Evolutionary conservation across 768 basidiomycete species (phyloP).

Genomic region (Atractiella rhizophila): DNA sequence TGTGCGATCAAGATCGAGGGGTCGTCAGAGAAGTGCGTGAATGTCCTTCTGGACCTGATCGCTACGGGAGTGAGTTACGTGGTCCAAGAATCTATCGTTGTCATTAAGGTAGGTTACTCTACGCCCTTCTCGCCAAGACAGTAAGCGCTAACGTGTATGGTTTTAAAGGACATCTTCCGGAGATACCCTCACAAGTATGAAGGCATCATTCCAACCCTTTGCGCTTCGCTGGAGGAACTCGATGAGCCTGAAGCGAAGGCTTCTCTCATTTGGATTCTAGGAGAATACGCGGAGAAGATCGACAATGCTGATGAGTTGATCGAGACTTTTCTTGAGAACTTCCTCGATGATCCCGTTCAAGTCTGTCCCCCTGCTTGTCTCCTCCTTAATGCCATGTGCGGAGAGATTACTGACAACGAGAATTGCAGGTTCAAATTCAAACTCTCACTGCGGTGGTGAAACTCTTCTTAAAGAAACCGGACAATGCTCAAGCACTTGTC

Average conservation of each 20-base stretch:
- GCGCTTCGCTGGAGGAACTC: conserved; percentile 79
- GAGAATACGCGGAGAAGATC: conserved; percentile 91
- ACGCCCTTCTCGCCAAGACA: not conserved
- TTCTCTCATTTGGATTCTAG: conserved; percentile 96
- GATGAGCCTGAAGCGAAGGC: conserved; percentile 97
- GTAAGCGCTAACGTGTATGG: not conserved
- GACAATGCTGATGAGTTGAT: conserved; percentile 88
- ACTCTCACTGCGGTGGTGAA: conserved; percentile 82
- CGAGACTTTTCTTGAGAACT: conserved; percentile 66
- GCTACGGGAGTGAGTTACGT: conserved; percentile 84
- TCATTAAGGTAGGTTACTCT: conserved; percentile 60
- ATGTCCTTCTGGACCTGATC: conserved; percentile 77
- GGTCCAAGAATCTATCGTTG: conserved; percentile 90
- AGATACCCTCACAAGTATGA: conserved; percentile 92
- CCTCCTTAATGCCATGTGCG: conserved; percentile 17
- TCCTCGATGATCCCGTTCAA: conserved; percentile 44
- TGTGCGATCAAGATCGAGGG: conserved; percentile 83
- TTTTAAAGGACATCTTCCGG: conserved; percentile 70
- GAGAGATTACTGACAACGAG: no score
- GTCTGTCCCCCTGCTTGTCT: not conserved
- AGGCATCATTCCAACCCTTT: conserved; percentile 82
- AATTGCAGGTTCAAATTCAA: conserved; percentile 31
- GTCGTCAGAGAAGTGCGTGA: conserved; percentile 80
- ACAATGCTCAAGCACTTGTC: conserved; percentile 69
- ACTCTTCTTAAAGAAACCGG: conserved; percentile 82